Conservation (phyloP, 192 early-diverging fungal species). For the Coemansia sp. region DNA sequence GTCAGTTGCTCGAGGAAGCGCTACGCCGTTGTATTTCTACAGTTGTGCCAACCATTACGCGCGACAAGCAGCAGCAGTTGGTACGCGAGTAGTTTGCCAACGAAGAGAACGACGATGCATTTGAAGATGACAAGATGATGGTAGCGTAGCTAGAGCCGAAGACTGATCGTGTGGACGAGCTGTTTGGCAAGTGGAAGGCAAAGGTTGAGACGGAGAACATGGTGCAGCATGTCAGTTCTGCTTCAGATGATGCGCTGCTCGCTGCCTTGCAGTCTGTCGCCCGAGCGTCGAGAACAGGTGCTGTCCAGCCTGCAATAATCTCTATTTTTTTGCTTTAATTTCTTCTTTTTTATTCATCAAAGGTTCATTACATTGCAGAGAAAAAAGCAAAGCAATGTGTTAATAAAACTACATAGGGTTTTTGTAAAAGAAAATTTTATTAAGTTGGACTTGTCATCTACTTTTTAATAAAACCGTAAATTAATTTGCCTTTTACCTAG, state of each 20-base stretch:
- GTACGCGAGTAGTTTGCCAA: conserved; percentile 65
- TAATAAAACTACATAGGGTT: too few relatives aligned
- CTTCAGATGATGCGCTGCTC: conserved; percentile 38
- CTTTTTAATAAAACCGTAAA: too few relatives aligned
- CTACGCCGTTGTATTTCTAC: conserved; percentile 58
- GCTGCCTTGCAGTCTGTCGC: conserved; percentile 39
- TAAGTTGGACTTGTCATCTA: too few relatives aligned
- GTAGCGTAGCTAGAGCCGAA: conserved; percentile 62
- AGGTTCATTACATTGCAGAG: too few relatives aligned
- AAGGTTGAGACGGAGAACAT: conserved; percentile 9
- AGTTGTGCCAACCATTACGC: conserved; percentile 31
- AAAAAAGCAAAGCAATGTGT: too few relatives aligned
- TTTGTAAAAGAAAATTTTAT: too few relatives aligned
- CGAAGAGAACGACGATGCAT: conserved; percentile 34
- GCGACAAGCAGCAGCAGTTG: conserved; percentile 55
- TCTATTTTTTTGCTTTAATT: conserved; percentile 3
- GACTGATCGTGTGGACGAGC: not conserved
- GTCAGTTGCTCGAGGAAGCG: conserved; percentile 81
- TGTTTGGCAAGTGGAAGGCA: conserved; percentile 15
- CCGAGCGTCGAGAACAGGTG: conserved; percentile 43
- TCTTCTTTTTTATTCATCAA: conserved; percentile 1
- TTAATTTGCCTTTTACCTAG: too few relatives aligned
- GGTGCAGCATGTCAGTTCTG: conserved; percentile 8
- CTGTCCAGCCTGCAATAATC: conserved; percentile 27
- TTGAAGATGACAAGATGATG: conserved; percentile 60